Evolutionary conservation across 192 early-diverging fungal genomes (phyloP).

Genomic region (Backusella sp.): DNA sequence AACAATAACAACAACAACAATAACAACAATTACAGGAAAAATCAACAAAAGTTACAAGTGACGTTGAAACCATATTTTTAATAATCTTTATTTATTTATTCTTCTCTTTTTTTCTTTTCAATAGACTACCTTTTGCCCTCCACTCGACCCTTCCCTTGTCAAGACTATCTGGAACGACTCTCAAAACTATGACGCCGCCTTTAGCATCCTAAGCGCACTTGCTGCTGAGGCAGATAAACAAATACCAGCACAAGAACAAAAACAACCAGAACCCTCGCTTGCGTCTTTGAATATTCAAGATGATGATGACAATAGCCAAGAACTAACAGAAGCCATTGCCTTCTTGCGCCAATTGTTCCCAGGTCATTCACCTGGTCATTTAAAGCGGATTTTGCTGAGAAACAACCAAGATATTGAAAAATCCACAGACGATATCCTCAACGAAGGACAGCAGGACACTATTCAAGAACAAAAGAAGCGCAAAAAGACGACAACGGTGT

Average conservation of each 20-base stretch:
- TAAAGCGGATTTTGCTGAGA: not conserved
- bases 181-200: constrained; percentile 13
- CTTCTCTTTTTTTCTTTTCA: too few relatives aligned
- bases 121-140: constrained; percentile 25
- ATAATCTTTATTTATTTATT: not conserved
- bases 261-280: not conserved
- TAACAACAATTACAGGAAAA: not conserved
- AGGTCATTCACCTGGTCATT: not conserved
- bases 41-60: constrained; percentile 6
- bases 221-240: constrained; percentile 21
- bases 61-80: not conserved
- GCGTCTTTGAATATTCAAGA: not conserved
- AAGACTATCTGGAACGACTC: constrained; percentile 30
- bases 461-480: constrained; percentile 15
- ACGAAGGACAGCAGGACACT: not conserved
- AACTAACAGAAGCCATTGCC: not conserved
- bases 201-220: constrained; percentile 13
- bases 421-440: constrained; percentile 21
- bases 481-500: constrained; percentile 9
- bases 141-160: constrained; percentile 27
- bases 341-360: constrained; percentile 26
- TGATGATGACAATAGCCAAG: not conserved
- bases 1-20: not conserved
- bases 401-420: constrained; percentile 13
- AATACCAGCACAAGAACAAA: not conserved